Conservation (phyloP, 2,329 filamentous ascomycete genomes). For the Aspergillus novofumigatus region DNA sequence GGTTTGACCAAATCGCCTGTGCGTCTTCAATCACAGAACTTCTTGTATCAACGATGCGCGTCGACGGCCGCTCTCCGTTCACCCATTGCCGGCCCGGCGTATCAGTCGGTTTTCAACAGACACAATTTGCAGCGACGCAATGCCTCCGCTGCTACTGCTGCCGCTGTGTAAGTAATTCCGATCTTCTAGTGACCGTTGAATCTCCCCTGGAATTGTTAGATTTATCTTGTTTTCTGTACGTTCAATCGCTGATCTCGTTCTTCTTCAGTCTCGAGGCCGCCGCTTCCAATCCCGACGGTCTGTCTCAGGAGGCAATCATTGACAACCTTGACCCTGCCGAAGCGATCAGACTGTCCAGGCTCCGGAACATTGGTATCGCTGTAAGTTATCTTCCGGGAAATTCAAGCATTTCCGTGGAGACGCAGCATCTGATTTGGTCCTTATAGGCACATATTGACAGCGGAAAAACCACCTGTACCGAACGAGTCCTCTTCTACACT, state of each 20-base stretch:
- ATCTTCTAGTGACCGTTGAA: not conserved
- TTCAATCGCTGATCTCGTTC: conserved; percentile 19
- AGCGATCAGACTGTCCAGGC: conserved; percentile 68
- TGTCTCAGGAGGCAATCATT: conserved; percentile 64
- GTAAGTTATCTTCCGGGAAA: conserved; percentile 46
- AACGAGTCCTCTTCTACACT: conserved; percentile 97
- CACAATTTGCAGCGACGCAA: conserved; percentile 42
- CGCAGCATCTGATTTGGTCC: not conserved
- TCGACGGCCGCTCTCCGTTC: conserved; percentile 35
- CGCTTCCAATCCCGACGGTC: conserved; percentile 50
- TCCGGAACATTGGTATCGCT: conserved; percentile 97
- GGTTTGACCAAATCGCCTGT: conserved; percentile 31
- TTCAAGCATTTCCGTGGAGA: not conserved
- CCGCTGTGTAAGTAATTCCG: conserved; percentile 38
- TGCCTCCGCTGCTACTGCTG: conserved; percentile 37
- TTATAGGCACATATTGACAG: conserved; percentile 90
- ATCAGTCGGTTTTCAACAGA: conserved; percentile 35
- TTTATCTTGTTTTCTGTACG: conserved; percentile 8
- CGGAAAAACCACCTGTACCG: conserved; percentile 93
- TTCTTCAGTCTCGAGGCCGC: conserved; percentile 52
- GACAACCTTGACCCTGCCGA: conserved; percentile 79
- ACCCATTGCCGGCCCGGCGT: conserved; percentile 27
- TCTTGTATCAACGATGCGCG: conserved; percentile 37
- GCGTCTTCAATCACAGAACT: conserved; percentile 33
- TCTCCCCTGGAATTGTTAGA: conserved; percentile 3